phyloP scores from a whole-genome alignment of 2,329 filamentous ascomycete species.

The Colletotrichum sp. region DNA sequence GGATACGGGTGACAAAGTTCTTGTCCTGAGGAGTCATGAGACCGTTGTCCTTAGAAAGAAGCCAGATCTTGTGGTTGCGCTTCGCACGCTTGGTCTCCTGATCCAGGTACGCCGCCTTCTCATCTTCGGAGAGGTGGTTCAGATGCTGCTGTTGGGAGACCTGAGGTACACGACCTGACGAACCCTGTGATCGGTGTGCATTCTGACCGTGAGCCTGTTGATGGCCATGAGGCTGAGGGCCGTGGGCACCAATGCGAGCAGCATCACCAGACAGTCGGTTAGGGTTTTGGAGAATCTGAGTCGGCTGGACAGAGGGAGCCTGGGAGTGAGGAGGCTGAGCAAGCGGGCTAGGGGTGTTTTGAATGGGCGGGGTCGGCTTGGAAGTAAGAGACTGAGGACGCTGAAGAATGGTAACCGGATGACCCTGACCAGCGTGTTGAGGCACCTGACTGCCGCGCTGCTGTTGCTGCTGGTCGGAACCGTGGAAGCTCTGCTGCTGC shows the following conservation, averaged over 20 bases:
- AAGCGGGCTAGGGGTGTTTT: slow-evolving; percentile 33
- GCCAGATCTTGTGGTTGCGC: slow-evolving; percentile 96
- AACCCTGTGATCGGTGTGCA: slow-evolving; percentile 57
- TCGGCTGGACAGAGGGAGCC: slow-evolving; percentile 58
- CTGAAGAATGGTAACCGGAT: slow-evolving; percentile 61
- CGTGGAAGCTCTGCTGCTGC: slow-evolving; percentile 17
- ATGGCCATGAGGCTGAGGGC: slow-evolving; percentile 25
- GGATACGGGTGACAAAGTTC: slow-evolving; percentile 98
- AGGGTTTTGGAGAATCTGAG: slow-evolving; percentile 82
- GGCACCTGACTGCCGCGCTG: slow-evolving; percentile 30
- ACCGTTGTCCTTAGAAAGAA: slow-evolving; percentile 91
- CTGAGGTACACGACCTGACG: slow-evolving; percentile 59
- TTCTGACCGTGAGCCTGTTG: slow-evolving; percentile 34
- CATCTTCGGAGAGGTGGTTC: slow-evolving; percentile 79
- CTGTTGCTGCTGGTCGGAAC: slow-evolving; percentile 28
- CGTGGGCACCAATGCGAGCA: slow-evolving; percentile 32
- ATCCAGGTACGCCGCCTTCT: slow-evolving; percentile 81
- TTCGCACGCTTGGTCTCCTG: slow-evolving; percentile 96
- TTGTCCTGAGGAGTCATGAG: slow-evolving; percentile 99
- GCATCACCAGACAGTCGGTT: slow-evolving; percentile 64
- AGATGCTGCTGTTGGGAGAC: slow-evolving; percentile 64
- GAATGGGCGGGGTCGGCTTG: slow-evolving; percentile 43
- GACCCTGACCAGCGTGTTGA: slow-evolving; percentile 43
- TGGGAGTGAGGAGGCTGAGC: slow-evolving; percentile 39
- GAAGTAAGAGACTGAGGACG: slow-evolving; percentile 50